phyloP scores from a whole-genome alignment of 257 asterid genomes.

The Thymus mandschuricus region DNA sequence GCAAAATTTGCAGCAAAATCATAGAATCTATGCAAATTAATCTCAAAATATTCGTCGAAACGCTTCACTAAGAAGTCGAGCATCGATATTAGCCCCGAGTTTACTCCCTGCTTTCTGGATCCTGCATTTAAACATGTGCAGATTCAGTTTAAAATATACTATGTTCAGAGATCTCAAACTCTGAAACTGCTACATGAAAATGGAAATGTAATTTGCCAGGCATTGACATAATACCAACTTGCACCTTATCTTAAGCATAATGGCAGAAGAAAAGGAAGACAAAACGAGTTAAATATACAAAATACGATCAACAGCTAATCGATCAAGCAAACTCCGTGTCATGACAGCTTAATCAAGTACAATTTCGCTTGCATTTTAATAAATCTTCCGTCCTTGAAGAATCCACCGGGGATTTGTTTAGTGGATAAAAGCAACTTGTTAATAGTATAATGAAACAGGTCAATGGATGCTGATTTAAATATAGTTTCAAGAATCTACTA shows the following conservation, averaged over 20 bases:
- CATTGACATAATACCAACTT: slow-evolving; percentile 30
- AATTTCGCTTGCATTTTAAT: slow-evolving; percentile 5
- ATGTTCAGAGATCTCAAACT: slow-evolving; percentile 12
- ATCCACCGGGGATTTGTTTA: slow-evolving; percentile 32
- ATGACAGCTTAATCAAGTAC: slow-evolving; percentile 32
- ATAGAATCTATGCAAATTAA: background rate
- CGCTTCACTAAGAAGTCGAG: background rate
- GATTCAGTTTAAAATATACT: background rate
- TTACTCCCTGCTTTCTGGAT: slow-evolving; percentile 20
- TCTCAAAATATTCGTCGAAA: background rate
- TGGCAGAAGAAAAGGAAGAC: background rate
- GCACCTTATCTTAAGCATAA: slow-evolving; percentile 33
- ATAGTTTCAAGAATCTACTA: slow-evolving; percentile 7
- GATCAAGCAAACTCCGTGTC: background rate
- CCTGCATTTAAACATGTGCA: slow-evolving; percentile 36
- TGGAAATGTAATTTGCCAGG: slow-evolving; percentile 1
- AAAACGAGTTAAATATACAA: slow-evolving; percentile 8
- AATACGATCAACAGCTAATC: slow-evolving; percentile 31
- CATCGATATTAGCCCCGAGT: background rate
- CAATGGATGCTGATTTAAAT: slow-evolving; percentile 40
- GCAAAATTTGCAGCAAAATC: slow-evolving; percentile 4
- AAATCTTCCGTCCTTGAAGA: slow-evolving; percentile 10
- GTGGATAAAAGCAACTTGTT: slow-evolving; percentile 34
- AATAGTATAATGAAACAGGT: slow-evolving; percentile 36
- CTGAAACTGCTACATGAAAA: slow-evolving; percentile 6